Conservation (phyloP, 768 basidiomycete genomes). For the Piloderma croceum region DNA sequence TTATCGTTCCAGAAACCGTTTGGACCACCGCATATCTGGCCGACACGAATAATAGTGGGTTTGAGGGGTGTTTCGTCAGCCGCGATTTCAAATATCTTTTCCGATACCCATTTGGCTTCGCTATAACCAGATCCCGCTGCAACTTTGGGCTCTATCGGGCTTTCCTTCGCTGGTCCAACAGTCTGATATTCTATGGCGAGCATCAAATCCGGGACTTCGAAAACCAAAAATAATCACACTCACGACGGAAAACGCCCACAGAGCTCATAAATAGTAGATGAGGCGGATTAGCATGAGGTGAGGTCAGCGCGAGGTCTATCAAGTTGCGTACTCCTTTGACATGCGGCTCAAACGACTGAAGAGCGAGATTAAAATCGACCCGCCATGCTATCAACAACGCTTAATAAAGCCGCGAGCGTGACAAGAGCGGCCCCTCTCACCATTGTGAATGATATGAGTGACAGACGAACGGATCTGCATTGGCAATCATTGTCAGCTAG, state of each 20-base stretch:
- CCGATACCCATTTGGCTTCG: conserved; percentile 30
- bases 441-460: conserved; percentile 36
- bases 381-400: conserved; percentile 31
- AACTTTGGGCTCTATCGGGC: conserved; percentile 11
- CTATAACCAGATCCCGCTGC: conserved; percentile 25
- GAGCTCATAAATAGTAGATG: conserved; percentile 39
- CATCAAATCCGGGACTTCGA: neutral
- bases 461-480: conserved; percentile 24
- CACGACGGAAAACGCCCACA: conserved; percentile 23
- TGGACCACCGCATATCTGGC: conserved; percentile 30
- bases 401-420: too few species aligned
- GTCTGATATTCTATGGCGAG: conserved; percentile 7
- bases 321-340: conserved; percentile 28
- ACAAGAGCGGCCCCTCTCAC: too few species aligned
- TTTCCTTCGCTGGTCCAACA: conserved; percentile 13
- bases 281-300: conserved; percentile 19
- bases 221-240: conserved; percentile 1
- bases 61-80: conserved; percentile 14
- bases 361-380: conserved; percentile 36
- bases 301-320: conserved; percentile 28
- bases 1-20: conserved; percentile 35
- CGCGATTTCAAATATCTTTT: conserved; percentile 18
- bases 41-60: conserved; percentile 29
- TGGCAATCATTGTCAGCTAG: too few species aligned
- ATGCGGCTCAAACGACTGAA: conserved; percentile 33